Conservation (phyloP, 805 yeast genomes). For the Starmerella ratchasimensis region DNA sequence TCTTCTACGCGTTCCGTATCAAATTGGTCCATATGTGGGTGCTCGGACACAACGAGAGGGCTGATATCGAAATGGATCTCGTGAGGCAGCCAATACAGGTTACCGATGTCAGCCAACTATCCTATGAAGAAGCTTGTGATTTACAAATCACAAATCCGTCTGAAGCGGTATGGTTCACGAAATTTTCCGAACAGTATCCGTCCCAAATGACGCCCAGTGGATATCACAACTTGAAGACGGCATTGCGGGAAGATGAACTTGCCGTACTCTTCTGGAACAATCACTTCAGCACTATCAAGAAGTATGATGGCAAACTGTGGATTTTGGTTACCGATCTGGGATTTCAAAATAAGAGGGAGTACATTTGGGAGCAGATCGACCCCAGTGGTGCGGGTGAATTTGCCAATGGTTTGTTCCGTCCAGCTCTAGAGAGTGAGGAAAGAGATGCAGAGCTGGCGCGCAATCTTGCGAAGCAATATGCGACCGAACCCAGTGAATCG, state of each 20-base stretch:
- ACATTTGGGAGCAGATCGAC: slow-evolving; percentile 74
- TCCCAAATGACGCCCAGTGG: slow-evolving; percentile 72
- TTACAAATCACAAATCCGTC: slow-evolving; percentile 45
- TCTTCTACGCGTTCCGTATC: slow-evolving; percentile 48
- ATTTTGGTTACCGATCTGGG: slow-evolving; percentile 65
- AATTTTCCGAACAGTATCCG: slow-evolving; percentile 46
- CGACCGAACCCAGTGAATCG: neutral
- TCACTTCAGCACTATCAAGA: slow-evolving; percentile 62
- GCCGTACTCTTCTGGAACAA: slow-evolving; percentile 78
- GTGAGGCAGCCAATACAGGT: too few species aligned
- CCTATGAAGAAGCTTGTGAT: slow-evolving; percentile 39
- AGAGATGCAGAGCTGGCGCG: slow-evolving; percentile 25
- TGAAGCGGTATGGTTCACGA: slow-evolving; percentile 29
- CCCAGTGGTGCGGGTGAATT: slow-evolving; percentile 62
- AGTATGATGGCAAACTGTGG: slow-evolving; percentile 36
- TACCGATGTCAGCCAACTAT: slow-evolving; percentile 21
- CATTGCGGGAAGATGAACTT: slow-evolving; percentile 39
- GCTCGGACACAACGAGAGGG: slow-evolving; percentile 18
- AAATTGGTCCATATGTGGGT: slow-evolving; percentile 78
- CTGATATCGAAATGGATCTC: slow-evolving; percentile 30
- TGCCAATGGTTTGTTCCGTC: slow-evolving; percentile 51
- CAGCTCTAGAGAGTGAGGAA: slow-evolving; percentile 20
- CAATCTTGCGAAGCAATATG: slow-evolving; percentile 14
- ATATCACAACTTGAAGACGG: slow-evolving; percentile 32
- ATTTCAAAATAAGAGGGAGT: slow-evolving; percentile 33